These are phyloP conservation scores for Lyophyllum shimeji DNA, from an alignment of 768 basidiomycete species.

Conservation along the genomic window DNA sequence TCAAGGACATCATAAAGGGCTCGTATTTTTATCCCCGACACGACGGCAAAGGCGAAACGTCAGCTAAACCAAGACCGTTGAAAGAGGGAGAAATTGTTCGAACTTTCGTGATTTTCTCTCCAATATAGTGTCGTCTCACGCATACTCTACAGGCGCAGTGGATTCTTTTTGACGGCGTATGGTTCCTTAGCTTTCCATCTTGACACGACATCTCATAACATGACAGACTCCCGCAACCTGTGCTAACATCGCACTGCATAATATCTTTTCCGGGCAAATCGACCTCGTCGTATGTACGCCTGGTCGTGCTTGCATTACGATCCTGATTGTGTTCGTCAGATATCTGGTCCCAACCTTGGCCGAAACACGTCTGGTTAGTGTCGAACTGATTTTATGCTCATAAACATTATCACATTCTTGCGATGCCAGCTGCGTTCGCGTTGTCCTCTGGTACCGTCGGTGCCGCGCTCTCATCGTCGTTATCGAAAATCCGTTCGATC, in stretches of 20 bases:
- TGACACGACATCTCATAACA: conserved; percentile 3
- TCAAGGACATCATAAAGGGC: conserved; percentile 69
- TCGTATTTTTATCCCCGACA: conserved; percentile 74
- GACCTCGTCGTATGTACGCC: conserved; percentile 74
- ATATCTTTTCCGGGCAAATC: conserved; percentile 79
- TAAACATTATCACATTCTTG: conserved; percentile 11
- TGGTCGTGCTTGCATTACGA: not conserved
- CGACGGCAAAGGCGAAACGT: conserved; percentile 72
- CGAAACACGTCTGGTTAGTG: conserved; percentile 76
- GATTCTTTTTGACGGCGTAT: conserved; percentile 85
- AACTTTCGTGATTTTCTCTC: conserved; percentile 14
- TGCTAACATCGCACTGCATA: conserved; percentile 87
- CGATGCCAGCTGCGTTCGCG: conserved; percentile 70
- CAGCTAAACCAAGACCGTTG: conserved; percentile 59
- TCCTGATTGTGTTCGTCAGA: conserved; percentile 36
- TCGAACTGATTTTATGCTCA: not conserved
- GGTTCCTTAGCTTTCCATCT: conserved; percentile 17
- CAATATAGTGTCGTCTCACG: not conserved
- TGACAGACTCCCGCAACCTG: conserved; percentile 89
- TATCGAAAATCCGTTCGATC: conserved; percentile 72
- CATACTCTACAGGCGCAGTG: conserved; percentile 63
- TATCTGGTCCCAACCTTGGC: conserved; percentile 86
- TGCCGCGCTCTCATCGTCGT: conserved; percentile 79
- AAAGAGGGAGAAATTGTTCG: conserved; percentile 69
- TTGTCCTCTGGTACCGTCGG: conserved; percentile 93